These are phyloP conservation scores for Sesbania bispinosa DNA, from an alignment of 306 rosid genomes.

Conservation along the genomic window DNA sequence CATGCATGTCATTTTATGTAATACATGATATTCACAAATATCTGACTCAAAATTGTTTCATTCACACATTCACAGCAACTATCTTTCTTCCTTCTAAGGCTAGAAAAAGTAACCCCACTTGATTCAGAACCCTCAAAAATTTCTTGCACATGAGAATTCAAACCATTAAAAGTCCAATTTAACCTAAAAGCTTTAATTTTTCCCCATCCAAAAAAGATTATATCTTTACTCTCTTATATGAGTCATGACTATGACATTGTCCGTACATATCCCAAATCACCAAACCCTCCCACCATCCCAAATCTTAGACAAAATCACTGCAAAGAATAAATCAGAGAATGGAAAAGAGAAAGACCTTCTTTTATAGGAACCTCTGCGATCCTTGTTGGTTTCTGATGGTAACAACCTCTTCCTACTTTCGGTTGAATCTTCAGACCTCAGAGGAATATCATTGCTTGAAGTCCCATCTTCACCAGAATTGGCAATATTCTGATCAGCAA, in stretches of 20 bases:
- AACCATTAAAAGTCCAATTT: too few species aligned
- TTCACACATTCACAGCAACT: too few species aligned
- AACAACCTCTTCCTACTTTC: constrained; percentile 37
- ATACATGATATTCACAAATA: not conserved
- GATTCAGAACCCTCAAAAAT: too few species aligned
- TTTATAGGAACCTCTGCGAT: constrained; percentile 69
- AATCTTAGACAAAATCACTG: not conserved
- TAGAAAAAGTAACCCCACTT: too few species aligned
- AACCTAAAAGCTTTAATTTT: not conserved
- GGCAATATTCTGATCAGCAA: not conserved
- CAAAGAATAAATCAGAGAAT: constrained; percentile 4
- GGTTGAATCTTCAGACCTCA: constrained; percentile 42
- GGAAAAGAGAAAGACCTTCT: constrained; percentile 50
- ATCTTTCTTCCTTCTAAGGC: too few species aligned
- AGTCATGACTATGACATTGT: not conserved
- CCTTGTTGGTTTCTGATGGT: constrained; percentile 20
- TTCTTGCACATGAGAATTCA: too few species aligned
- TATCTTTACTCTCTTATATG: not conserved
- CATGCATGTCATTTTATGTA: constrained; percentile 20
- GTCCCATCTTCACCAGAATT: constrained; percentile 21
- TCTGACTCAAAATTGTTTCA: too few species aligned
- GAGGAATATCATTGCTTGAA: constrained; percentile 36
- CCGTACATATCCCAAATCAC: constrained; percentile 33
- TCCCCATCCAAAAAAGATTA: not conserved
- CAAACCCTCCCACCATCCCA: not conserved